Percentiles rank a stretch among this genome's conserved stretches.
These are phyloP conservation scores for Lactarius vividus DNA, from an alignment of 768 basidiomycete species.

Conservation along the genomic window DNA sequence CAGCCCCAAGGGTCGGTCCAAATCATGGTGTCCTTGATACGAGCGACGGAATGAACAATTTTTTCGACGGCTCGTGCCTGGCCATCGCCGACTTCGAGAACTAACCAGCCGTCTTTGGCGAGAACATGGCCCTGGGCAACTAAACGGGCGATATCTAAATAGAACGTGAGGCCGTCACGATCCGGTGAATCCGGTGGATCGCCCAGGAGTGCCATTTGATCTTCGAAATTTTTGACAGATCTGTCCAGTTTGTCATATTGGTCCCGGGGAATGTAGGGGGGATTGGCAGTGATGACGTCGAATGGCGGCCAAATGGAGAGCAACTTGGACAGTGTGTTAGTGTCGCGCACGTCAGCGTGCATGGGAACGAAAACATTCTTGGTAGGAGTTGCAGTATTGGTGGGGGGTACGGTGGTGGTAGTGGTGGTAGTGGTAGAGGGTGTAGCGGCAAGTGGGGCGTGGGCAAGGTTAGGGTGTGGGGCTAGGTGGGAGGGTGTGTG, in stretches of 20 bases:
- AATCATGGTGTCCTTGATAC: constrained; percentile 52
- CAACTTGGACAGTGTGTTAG: constrained; percentile 19
- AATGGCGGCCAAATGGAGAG: constrained; percentile 44
- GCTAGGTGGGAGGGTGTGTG: background rate
- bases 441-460: background rate
- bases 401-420: background rate
- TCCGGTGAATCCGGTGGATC: constrained; percentile 46
- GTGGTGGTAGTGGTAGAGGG: background rate
- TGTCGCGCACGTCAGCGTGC: constrained; percentile 44
- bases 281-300: constrained; percentile 81
- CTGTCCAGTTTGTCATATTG: constrained; percentile 61
- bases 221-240: constrained; percentile 80
- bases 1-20: constrained; percentile 83
- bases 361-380: constrained; percentile 35
- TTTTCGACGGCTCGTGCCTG: constrained; percentile 63
- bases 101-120: constrained; percentile 53
- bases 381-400: background rate
- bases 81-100: constrained; percentile 74
- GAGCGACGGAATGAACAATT: constrained; percentile 52
- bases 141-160: constrained; percentile 67
- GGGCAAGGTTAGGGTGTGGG: background rate
- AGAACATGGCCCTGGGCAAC: constrained; percentile 53
- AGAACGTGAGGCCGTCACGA: constrained; percentile 59
- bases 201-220: constrained; percentile 76
- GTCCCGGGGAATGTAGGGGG: constrained; percentile 74